Evolutionary conservation across 345 rosid genomes (phyloP).

Genomic region (Melaleuca alternifolia): DNA sequence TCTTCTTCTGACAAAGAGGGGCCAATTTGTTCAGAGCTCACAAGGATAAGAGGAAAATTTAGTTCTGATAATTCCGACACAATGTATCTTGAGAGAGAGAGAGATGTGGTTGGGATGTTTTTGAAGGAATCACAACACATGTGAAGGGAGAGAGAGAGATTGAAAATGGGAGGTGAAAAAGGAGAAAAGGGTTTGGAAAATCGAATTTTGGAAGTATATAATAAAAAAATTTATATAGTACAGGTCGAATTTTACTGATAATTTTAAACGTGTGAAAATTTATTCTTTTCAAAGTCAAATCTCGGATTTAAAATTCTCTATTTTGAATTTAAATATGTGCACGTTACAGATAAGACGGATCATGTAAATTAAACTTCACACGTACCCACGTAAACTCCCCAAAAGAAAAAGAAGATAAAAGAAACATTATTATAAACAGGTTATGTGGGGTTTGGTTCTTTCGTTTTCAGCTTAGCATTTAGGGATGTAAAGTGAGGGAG

Average conservation of each 20-base stretch:
- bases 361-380: background rate
- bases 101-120: conserved; percentile 2
- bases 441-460: background rate
- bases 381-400: background rate
- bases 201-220: conserved; percentile 3
- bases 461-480: conserved; percentile 8
- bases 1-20: conserved; percentile 27
- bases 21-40: conserved; percentile 1
- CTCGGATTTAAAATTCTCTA: background rate
- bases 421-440: background rate
- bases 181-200: conserved; percentile 10
- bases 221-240: background rate
- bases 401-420: background rate
- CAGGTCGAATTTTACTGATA: background rate
- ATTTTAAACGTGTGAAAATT: background rate
- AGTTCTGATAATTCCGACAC: conserved; percentile 1
- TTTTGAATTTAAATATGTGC: too few species aligned
- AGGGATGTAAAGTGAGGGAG: conserved; percentile 9
- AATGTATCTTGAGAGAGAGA: background rate
- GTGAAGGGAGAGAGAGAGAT: background rate
- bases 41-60: conserved; percentile 11
- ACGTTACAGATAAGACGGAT: background rate
- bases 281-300: background rate
- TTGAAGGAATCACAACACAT: background rate
- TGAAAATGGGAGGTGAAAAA: conserved; percentile 27